phyloP scores from a whole-genome alignment of 1,284 basidiomycete species.

The Trametes versicolor region DNA sequence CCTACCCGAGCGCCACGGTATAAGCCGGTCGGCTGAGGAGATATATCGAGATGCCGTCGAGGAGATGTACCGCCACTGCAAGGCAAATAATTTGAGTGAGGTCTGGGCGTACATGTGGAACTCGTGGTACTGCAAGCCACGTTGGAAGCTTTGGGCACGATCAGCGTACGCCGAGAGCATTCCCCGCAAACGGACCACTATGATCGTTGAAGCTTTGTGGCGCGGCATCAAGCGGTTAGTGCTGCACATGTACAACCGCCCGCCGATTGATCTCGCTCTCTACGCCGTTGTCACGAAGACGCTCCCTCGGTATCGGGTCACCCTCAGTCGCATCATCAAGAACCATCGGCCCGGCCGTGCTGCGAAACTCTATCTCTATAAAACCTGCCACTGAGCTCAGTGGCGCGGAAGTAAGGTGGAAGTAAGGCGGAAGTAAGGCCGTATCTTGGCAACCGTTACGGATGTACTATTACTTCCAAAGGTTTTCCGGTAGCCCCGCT shows the following conservation, averaged over 20 bases:
- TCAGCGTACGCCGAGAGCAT: slow-evolving; percentile 18
- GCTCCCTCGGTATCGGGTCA: slow-evolving; percentile 3
- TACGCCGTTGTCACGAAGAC: slow-evolving; percentile 4
- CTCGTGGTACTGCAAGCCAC: slow-evolving; percentile 23
- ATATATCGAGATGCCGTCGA: slow-evolving; percentile 15
- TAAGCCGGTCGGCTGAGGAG: slow-evolving; percentile 8
- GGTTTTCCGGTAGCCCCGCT: too few species aligned
- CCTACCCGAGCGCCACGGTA: slow-evolving; percentile 29
- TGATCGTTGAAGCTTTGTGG: slow-evolving; percentile 36
- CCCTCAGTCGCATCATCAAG: neutral
- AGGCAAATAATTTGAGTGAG: slow-evolving; percentile 22
- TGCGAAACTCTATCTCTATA: too few species aligned
- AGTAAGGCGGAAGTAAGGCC: too few species aligned
- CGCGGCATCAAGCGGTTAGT: slow-evolving; percentile 25
- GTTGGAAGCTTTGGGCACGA: slow-evolving; percentile 30
- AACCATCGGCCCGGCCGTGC: neutral
- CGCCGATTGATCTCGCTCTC: slow-evolving; percentile 24
- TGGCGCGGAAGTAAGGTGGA: too few species aligned
- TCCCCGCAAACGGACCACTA: slow-evolving; percentile 27
- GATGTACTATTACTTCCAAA: too few species aligned
- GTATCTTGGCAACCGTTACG: too few species aligned
- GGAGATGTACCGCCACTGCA: slow-evolving; percentile 27
- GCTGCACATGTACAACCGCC: slow-evolving; percentile 21
- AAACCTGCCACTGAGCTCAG: too few species aligned
- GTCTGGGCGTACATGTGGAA: slow-evolving; percentile 36